Base-by-base conservation (phyloP, 78 protist species). In the Chrysochromulina tobinii region DNA sequence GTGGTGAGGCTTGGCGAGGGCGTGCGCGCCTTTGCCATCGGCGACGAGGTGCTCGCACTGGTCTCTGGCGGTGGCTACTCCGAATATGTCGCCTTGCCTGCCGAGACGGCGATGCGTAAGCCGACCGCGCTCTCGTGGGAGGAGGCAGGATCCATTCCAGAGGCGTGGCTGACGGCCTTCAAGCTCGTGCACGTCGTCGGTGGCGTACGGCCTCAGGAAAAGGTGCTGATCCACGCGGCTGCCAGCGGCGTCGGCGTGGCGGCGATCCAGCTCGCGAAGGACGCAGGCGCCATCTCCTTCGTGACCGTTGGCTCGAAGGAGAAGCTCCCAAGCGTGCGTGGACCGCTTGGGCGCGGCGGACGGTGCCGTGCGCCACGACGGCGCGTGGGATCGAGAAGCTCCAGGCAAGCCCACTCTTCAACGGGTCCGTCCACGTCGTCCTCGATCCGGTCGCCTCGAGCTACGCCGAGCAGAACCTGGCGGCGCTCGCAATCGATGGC, bases 81-180 rank as follows among this genome's bases (percentile, higher is more conserved):
- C 59, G 87, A 90, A 89, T 94, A 51, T 90, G 95, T 79, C 89
- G 91, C 69, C 90, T 94, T 51, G 90, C 64, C 27, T 68, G 94
- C 75, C 87, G 91, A 20, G 81, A 92, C 58, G 88, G 53, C 73
- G 88, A 91, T 54, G 93, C 94, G 9, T 14, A 58, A 89, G 75
- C 97, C 97, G 23, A 15, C 51, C 12, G 69, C 68, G 57, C 14
- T 95, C 17, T 73, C 90, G 4, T 92, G 86, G 85, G 96, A 58
- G 38, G 59, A 90, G 27, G 97, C 96, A 9, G 94, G 95, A 21
- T 94, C 96, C 20, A 61, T 96, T 12, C 95, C 96, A 23, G 97
- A 95, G 64, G 95, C 94, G 12, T 96, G 93, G 92, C 87, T 96
- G 48, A 96, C 97, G 55, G 97, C 97, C 48, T 95, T 69, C 81